A percentile compares a stretch with the other conserved stretches of the same genome.
These are phyloP conservation scores for Aureobasidium uvarum DNA, from an alignment of 2,329 filamentous ascomycete species.

Conservation along the genomic window DNA sequence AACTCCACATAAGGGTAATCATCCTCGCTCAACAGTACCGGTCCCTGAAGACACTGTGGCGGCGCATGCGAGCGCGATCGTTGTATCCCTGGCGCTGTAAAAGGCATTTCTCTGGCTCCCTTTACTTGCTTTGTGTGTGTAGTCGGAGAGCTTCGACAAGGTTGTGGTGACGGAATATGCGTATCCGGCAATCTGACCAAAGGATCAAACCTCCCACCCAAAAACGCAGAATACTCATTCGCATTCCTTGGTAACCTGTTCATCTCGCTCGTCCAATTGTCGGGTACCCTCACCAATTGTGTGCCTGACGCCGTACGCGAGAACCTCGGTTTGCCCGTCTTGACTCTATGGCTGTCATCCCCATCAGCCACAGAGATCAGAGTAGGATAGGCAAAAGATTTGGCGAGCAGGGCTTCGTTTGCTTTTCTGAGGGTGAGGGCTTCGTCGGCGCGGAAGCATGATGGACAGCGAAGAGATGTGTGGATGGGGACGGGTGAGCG, in stretches of 20 bases:
- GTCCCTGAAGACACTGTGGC: neutral
- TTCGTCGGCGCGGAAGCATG: neutral
- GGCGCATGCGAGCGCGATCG: neutral
- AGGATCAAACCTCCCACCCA: slow-evolving; percentile 13
- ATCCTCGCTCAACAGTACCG: neutral
- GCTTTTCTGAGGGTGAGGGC: neutral
- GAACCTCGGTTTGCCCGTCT: neutral
- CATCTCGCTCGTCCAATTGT: slow-evolving; percentile 14
- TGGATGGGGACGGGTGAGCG: neutral
- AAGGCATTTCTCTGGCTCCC: neutral
- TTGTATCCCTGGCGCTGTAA: neutral
- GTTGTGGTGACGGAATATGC: neutral
- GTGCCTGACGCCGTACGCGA: neutral
- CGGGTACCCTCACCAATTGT: neutral
- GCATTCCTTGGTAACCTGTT: slow-evolving; percentile 19
- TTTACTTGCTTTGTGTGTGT: neutral
- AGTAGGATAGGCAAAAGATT: neutral
- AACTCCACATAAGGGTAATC: slow-evolving; percentile 11
- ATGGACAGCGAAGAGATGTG: neutral
- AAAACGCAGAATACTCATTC: slow-evolving; percentile 20
- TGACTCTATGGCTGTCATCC: slow-evolving; percentile 9
- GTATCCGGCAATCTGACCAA: slow-evolving; percentile 8
- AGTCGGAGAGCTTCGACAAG: neutral
- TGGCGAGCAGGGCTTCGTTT: slow-evolving; percentile 1
- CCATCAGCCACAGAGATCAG: neutral